phyloP scores from a whole-genome alignment of 177 flowering plant species.

The Vitis hybrid region DNA sequence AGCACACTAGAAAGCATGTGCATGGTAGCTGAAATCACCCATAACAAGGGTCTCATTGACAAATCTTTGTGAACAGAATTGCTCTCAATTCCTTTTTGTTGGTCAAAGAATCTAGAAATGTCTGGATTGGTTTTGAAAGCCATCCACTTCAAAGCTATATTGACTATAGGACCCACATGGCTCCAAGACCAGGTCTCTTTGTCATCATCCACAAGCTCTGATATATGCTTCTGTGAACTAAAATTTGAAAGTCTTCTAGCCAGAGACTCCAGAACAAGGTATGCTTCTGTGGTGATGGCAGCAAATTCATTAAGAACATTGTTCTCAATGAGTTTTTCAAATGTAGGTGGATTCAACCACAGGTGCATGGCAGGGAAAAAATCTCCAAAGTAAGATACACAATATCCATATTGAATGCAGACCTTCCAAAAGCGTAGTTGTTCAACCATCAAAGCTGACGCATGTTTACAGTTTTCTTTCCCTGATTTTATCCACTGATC shows the following conservation, averaged over 20 bases:
- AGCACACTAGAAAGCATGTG: constrained; percentile 65
- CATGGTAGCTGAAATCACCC: constrained; percentile 75
- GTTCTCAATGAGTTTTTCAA: constrained; percentile 55
- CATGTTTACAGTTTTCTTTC: constrained; percentile 55
- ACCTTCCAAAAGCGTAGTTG: constrained; percentile 86
- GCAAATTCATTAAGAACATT: constrained; percentile 60
- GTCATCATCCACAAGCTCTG: constrained; percentile 25
- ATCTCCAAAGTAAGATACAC: constrained; percentile 61
- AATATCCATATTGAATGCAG: constrained; percentile 67
- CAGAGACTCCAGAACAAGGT: constrained; percentile 72
- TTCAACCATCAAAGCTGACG: constrained; percentile 76
- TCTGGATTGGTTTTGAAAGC: constrained; percentile 29
- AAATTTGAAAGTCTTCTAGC: constrained; percentile 68
- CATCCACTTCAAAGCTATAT: constrained; percentile 74
- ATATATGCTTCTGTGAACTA: constrained; percentile 28
- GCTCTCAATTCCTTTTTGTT: constrained; percentile 11
- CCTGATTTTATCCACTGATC: constrained; percentile 74
- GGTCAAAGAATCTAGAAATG: constrained; percentile 24
- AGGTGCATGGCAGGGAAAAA: constrained; percentile 71
- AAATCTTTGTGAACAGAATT: constrained; percentile 19
- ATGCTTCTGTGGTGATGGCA: constrained; percentile 65
- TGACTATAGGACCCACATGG: constrained; percentile 69
- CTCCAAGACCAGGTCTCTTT: constrained; percentile 75
- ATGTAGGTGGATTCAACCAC: constrained; percentile 76
- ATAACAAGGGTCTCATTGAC: constrained; percentile 49